phyloP scores from a whole-genome alignment of 2,329 filamentous ascomycete species.

The Reticulascus tulasneorum region DNA sequence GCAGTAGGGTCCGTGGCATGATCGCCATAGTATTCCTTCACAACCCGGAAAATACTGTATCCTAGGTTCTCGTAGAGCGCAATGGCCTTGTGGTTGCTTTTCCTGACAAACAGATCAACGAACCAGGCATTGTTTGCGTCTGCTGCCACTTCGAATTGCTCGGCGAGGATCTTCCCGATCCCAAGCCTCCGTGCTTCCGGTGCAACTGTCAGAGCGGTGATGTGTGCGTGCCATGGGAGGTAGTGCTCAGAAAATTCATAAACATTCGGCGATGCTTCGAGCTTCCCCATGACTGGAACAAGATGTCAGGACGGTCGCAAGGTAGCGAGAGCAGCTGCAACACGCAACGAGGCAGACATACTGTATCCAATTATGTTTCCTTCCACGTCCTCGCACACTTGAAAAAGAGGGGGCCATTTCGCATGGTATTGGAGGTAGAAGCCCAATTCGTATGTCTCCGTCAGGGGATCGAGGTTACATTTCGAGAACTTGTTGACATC shows the following conservation, averaged over 20 bases:
- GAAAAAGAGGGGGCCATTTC: conserved; percentile 93
- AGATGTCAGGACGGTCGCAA: conserved; percentile 20
- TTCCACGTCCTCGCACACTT: conserved; percentile 78
- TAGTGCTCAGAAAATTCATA: conserved; percentile 78
- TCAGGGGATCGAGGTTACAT: conserved; percentile 92
- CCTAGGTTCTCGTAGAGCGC: conserved; percentile 86
- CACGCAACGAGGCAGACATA: conserved; percentile 50
- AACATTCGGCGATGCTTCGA: conserved; percentile 78
- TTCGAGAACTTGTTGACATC: conserved; percentile 89
- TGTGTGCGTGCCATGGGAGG: conserved; percentile 98
- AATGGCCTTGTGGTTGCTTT: conserved; percentile 83
- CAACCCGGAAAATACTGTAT: conserved; percentile 84
- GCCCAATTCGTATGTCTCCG: conserved; percentile 93
- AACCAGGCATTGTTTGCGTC: conserved; percentile 88
- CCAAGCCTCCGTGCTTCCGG: conserved; percentile 82
- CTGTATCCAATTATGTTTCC: conserved; percentile 95
- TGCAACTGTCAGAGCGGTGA: conserved; percentile 90
- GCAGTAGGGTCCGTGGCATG: conserved; percentile 63
- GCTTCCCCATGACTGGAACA: conserved; percentile 84
- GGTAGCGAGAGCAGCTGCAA: conserved; percentile 4
- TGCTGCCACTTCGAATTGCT: conserved; percentile 76
- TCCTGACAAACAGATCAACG: conserved; percentile 88
- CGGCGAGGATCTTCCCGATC: conserved; percentile 77
- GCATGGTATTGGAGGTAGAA: conserved; percentile 97
- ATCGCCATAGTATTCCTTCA: conserved; percentile 91